Conservation (phyloP, 371 early-diverging fungal genomes). For the Smittium mucronatum region DNA sequence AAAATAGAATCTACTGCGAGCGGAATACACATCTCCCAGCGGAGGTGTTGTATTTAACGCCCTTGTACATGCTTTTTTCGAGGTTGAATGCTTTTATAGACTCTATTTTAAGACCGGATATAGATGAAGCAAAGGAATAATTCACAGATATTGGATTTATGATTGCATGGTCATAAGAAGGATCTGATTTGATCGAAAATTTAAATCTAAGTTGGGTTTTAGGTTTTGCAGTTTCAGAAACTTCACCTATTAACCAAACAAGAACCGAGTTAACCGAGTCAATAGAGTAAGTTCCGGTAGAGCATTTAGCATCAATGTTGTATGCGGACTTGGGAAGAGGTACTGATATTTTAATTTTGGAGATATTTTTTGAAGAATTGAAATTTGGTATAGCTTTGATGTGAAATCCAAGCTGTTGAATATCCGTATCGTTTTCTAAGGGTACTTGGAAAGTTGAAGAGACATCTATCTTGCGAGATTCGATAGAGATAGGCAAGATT, state of each 20-base stretch:
- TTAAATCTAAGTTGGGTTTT: not conserved
- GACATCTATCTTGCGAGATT: not conserved
- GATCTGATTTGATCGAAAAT: not conserved
- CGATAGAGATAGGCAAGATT: not conserved
- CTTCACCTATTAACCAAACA: not conserved
- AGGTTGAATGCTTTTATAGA: conserved; percentile 17
- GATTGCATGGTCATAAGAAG: not conserved
- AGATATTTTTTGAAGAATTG: not conserved
- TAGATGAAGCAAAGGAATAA: conserved; percentile 19
- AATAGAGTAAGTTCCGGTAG: not conserved
- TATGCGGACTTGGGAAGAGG: not conserved
- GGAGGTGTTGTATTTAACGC: conserved; percentile 21
- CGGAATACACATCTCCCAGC: conserved; percentile 16
- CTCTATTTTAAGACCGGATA: conserved; percentile 22
- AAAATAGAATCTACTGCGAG: not conserved
- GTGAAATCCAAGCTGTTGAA: conserved; percentile 12
- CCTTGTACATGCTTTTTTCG: conserved; percentile 24
- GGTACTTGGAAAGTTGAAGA: not conserved
- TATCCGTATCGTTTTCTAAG: not conserved
- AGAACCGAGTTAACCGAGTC: not conserved
- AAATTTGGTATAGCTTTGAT: not conserved
- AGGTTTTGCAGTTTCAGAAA: not conserved
- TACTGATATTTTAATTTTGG: not conserved
- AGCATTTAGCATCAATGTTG: not conserved
- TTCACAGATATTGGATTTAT: conserved; percentile 15